Percentiles rank a stretch among this genome's conserved stretches.
These are phyloP conservation scores for Geosiphon pyriformis DNA, from an alignment of 192 early-diverging fungal species.

Conservation along the genomic window DNA sequence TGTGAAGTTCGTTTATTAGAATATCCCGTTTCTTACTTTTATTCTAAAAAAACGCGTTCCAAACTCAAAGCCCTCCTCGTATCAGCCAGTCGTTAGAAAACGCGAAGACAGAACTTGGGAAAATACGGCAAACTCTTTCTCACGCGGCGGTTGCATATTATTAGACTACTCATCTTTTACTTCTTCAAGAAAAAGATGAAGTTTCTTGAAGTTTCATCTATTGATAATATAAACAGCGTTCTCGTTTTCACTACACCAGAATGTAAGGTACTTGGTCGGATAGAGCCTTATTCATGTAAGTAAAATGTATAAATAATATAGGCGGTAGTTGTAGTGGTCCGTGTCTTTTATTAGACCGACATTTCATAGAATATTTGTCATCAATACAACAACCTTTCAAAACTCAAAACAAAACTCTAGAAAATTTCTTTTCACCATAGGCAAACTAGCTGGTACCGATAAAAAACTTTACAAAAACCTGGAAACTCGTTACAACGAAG, in stretches of 20 bases:
- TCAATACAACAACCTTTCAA: constrained; percentile 4
- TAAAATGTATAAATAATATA: constrained; percentile 18
- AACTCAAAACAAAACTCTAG: neutral
- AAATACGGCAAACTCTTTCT: no score
- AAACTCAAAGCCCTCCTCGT: no score
- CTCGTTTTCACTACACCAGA: constrained; percentile 85
- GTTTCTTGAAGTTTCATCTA: constrained; percentile 73
- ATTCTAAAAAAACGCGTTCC: no score
- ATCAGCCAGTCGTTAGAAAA: no score
- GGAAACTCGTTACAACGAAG: constrained; percentile 74
- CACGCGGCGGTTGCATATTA: no score
- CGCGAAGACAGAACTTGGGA: no score
- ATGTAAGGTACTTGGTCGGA: constrained; percentile 70
- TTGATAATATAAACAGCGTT: constrained; percentile 81
- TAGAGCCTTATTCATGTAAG: constrained; percentile 96
- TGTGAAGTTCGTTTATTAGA: no score
- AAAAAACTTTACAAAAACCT: constrained; percentile 87
- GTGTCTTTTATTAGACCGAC: constrained; percentile 9
- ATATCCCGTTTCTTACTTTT: no score
- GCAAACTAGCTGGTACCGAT: constrained; percentile 89
- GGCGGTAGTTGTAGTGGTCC: constrained; percentile 1
- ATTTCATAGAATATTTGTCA: constrained; percentile 2
- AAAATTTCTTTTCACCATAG: constrained; percentile 38
- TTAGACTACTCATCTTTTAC: no score
- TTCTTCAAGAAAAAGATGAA: constrained; percentile 76